Base-by-base conservation (phyloP, 805 yeast genomes). In the Blastobotrys americana region DNA sequence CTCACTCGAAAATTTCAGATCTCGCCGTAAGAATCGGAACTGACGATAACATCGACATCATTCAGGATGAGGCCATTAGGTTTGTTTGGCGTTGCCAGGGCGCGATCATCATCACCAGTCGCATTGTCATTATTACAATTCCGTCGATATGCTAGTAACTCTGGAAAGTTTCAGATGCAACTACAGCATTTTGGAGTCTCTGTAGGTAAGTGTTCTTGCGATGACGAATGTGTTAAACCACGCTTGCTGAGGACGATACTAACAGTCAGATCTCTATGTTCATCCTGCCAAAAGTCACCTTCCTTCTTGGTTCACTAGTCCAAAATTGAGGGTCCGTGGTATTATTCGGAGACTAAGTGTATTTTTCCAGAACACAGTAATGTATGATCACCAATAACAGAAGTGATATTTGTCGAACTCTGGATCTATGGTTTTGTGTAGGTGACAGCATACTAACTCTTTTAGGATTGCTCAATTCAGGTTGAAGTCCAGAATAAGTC, bases 401-500 rank as follows among this genome's bases (percentile, higher is more conserved):
- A n/a, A n/a, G n/a, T n/a, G n/a, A n/a, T n/a, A n/a, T n/a, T n/a
- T n/a, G n/a, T n/a, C n/a, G n/a, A n/a, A n/a, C n/a, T n/a, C n/a
- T n/a, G n/a, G n/a, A n/a, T n/a, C n/a, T n/a, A n/a, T n/a, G n/a
- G n/a, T n/a, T n/a, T n/a, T n/a, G n/a, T n/a, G n/a, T n/a, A n/a
- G n/a, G n/a, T n/a, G n/a, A n/a, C n/a, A n/a, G n/a, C n/a, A n/a
- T n/a, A n/a, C n/a, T n/a, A n/a, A n/a, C n/a, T n/a, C n/a, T n/a
- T n/a, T n/a, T n/a, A 52, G 53, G 59, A 52, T 83, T 36, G 88
- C 81, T 5, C 62, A 78, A 40, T 77, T 80, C 55, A 81, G 86
- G 33, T 73, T 77, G 59, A 84, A 82, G 60, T 79, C 88, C 21
- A 76, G 78, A 33, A 59, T 74, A 45, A 82, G 78, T 62, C 85